These are phyloP conservation scores for Priceomyces melissophilus DNA, from an alignment of 805 yeast species.

Conservation along the genomic window DNA sequence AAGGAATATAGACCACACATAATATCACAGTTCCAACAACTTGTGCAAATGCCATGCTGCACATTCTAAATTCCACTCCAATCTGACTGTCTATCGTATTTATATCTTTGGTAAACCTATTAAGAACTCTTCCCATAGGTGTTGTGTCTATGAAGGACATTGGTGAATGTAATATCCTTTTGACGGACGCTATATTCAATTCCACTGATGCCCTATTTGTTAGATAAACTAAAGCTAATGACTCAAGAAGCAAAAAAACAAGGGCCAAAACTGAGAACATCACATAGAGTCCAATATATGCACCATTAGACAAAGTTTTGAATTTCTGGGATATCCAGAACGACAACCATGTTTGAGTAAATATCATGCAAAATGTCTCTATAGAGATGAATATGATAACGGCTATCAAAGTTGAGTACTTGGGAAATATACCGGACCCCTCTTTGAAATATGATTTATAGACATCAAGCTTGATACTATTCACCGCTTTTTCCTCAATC, in stretches of 20 bases:
- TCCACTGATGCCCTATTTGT: slow-evolving; percentile 48
- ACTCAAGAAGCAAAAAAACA: slow-evolving; percentile 37
- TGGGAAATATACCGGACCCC: slow-evolving; percentile 22
- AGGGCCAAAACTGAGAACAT: slow-evolving; percentile 49
- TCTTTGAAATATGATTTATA: slow-evolving; percentile 28
- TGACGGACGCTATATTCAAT: slow-evolving; percentile 58
- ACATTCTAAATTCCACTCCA: slow-evolving; percentile 58
- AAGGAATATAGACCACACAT: slow-evolving; percentile 69
- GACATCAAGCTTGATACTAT: slow-evolving; percentile 34
- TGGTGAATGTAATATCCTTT: slow-evolving; percentile 61
- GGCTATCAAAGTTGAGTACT: not conserved
- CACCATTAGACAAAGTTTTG: slow-evolving; percentile 38
- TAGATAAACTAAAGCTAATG: slow-evolving; percentile 43
- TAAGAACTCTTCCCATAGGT: slow-evolving; percentile 80
- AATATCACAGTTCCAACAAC: slow-evolving; percentile 59
- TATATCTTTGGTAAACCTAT: slow-evolving; percentile 80
- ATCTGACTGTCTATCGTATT: slow-evolving; percentile 75
- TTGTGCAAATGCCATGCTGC: slow-evolving; percentile 33
- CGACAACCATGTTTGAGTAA: slow-evolving; percentile 71
- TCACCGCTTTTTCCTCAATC: slow-evolving; percentile 57
- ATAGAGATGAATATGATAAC: slow-evolving; percentile 3
- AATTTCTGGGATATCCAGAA: slow-evolving; percentile 68
- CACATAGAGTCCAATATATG: slow-evolving; percentile 69
- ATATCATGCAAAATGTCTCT: slow-evolving; percentile 48
- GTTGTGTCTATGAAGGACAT: slow-evolving; percentile 78